Evolutionary conservation across 73 alveolate genomes (phyloP), one percentile per base, ranked within the genome.

Genomic region (Paramecium octaurelia): DNA sequence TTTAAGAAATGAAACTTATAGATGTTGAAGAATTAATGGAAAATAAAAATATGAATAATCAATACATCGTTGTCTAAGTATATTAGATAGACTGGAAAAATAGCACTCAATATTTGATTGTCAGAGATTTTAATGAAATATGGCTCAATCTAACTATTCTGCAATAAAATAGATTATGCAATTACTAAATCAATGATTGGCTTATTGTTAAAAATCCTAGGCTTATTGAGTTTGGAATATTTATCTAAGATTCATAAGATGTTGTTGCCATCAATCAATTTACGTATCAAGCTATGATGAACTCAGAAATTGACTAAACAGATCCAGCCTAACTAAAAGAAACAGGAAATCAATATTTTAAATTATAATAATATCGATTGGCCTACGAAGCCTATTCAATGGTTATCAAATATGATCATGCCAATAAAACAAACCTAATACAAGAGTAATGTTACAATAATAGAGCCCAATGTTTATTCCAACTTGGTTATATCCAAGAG

Each of bases 21-120:
- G 84, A 64, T 64, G 84, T 64, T 23, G 84, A 64, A 64, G 84
- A 64, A 64, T 64, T 64, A 34, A 27, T 64, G 42, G 84, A 64
- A 64, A 64, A 64, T 18, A 27, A 64, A 27, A n/a, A 64, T 34
- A 64, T 64, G 84, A 64, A 64, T 64, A 64, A 64, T 31, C 5
- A 27, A 64, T 64, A 64, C 21, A 64, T 64, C 9, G 12, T 64
- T 27, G 84, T 64, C 10, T 27, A 64, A 64, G 84, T 64, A 12
- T 64, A 64, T 64, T 12, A 64, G 46, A n/a, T 64, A 8, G 69
- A 54, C 12, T 34, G 46, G 84, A 64, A 34, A 34, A 24, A 31
- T 64, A 64, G 10, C 48, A 64, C 8, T 34, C 9, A 54, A 54
- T 54, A 64, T 64, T 64, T 64, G 27, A 64, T 64, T 31, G 84